Evolutionary conservation across 2,329 filamentous ascomycete species (phyloP).

Genomic region (Gnomoniopsis sp.): DNA sequence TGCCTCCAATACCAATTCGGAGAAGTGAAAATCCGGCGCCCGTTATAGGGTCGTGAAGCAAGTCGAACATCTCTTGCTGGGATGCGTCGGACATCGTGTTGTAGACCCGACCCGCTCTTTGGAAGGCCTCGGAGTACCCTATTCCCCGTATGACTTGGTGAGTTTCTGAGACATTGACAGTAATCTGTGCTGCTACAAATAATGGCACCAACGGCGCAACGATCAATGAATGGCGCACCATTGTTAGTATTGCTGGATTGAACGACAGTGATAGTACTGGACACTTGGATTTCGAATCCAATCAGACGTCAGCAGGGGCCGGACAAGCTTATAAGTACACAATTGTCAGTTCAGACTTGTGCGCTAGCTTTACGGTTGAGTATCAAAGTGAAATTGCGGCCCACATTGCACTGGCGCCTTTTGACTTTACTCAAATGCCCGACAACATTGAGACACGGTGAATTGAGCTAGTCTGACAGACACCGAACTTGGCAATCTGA

Average conservation of each 20-base stretch:
- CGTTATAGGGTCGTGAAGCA: constrained; percentile 31
- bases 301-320: neutral
- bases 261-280: neutral
- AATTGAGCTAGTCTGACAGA: neutral
- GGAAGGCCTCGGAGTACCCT: constrained; percentile 11
- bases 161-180: neutral
- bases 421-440: too few species aligned
- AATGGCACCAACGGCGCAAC: neutral
- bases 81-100: constrained; percentile 26
- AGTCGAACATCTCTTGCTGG: constrained; percentile 29
- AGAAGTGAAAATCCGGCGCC: constrained; percentile 34
- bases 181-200: constrained; percentile 4
- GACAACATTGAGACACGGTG: too few species aligned
- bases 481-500: neutral
- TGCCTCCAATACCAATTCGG: constrained; percentile 34
- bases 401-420: too few species aligned
- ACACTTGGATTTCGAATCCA: neutral
- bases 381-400: too few species aligned
- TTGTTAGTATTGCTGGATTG: neutral
- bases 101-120: constrained; percentile 8
- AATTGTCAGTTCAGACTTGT: too few species aligned
- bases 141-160: constrained; percentile 8
- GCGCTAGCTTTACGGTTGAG: too few species aligned
- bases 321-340: too few species aligned
- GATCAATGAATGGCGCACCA: neutral